Evolutionary conservation across 441 rosid genomes (phyloP), one percentile per base, ranked within the genome.

Genomic region (Sinapis alba): DNA sequence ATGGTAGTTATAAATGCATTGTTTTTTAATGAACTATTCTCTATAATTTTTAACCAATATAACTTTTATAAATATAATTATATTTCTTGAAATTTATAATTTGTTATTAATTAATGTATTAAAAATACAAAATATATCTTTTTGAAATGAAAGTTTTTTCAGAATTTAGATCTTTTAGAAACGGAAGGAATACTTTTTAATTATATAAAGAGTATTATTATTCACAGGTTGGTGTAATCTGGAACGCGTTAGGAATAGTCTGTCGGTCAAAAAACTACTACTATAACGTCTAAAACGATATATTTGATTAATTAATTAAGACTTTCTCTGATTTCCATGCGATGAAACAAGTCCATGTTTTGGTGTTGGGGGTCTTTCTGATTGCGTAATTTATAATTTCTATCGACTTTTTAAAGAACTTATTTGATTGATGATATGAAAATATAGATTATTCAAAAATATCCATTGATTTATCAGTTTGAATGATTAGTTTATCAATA

Each of bases 141-240:
- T n/a, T n/a, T n/a, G n/a, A n/a, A n/a, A n/a, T n/a, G n/a, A n/a
- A n/a, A n/a, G n/a, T n/a, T n/a, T n/a, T n/a, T n/a, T n/a, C n/a
- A n/a, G n/a, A n/a, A n/a, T n/a, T n/a, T n/a, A n/a, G n/a, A n/a
- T n/a, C n/a, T n/a, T n/a, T n/a, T n/a, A n/a, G n/a, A n/a, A n/a
- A n/a, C n/a, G n/a, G n/a, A n/a, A n/a, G n/a, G n/a, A n/a, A n/a
- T n/a, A n/a, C n/a, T n/a, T n/a, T n/a, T n/a, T n/a, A n/a, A 2
- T 13, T 28, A 28, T 13, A 12, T 62, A 13, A 51, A 43, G 1
- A 5, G 53, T 66, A 15, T 45, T 15, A 11, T 8, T 32, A 45
- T 47, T 67, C 66, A 60, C 65, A 57, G 28, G 68, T 74, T 59
- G 73, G 68, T 59, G 73, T 45, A 13, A 16, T 45, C 67, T 67